Evolutionary conservation across 2,329 filamentous ascomycete species (phyloP).

Genomic region (Thelonectria rubi): DNA sequence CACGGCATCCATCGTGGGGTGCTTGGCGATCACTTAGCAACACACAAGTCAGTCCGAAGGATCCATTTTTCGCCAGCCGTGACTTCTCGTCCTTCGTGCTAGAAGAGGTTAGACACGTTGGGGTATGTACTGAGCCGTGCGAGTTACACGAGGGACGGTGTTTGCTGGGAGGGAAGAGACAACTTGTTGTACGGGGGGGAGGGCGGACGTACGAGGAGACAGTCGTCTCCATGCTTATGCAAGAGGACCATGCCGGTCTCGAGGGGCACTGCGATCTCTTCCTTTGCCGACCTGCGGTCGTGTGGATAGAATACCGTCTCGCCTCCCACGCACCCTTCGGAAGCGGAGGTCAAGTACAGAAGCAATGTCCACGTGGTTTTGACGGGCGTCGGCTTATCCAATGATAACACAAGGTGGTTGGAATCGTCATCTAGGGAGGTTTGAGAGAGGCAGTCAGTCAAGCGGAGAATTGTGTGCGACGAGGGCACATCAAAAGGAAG

Average conservation of each 20-base stretch:
- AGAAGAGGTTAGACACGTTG: conserved; percentile 59
- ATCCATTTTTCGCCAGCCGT: conserved; percentile 89
- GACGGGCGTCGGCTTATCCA: conserved; percentile 43
- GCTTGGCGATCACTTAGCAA: conserved; percentile 56
- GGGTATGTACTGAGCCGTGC: conserved; percentile 39
- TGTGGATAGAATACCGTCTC: conserved; percentile 93
- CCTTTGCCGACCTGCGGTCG: conserved; percentile 61
- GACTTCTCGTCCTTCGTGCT: conserved; percentile 87
- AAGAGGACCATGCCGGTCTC: conserved; percentile 88
- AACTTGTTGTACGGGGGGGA: conserved; percentile 8
- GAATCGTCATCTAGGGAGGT: conserved; percentile 79
- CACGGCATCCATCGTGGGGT: conserved; percentile 11
- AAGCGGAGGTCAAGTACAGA: conserved; percentile 81
- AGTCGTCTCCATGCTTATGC: conserved; percentile 89
- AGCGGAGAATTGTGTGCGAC: too few relatives aligned
- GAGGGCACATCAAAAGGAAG: not conserved
- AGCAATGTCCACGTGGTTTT: conserved; percentile 90
- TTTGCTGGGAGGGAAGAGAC: conserved; percentile 18
- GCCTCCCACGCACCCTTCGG: conserved; percentile 81
- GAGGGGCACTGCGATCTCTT: conserved; percentile 76
- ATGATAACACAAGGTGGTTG: conserved; percentile 71
- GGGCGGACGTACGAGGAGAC: conserved; percentile 71
- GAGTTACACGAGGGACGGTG: conserved; percentile 6
- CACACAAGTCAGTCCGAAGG: conserved; percentile 82
- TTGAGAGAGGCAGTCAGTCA: not conserved